These are phyloP conservation scores for Penstemon barbatus DNA, from an alignment of 257 asterid species.

Conservation along the genomic window DNA sequence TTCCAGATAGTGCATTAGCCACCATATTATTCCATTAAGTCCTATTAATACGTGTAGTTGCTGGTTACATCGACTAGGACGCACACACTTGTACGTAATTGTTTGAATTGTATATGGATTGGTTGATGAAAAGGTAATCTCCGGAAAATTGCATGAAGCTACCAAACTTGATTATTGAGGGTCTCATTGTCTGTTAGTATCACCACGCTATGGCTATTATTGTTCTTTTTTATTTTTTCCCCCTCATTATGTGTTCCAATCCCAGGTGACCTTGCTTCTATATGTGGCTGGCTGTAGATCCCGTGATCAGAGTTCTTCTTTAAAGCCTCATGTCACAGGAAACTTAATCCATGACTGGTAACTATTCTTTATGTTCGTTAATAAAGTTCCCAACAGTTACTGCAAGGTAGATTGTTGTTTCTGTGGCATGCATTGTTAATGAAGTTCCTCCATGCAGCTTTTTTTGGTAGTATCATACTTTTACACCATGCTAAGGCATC, in stretches of 20 bases:
- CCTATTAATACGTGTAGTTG: background rate
- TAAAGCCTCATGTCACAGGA: conserved; percentile 79
- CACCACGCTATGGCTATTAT: conserved; percentile 15
- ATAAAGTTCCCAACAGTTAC: too few species aligned
- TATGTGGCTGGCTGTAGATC: conserved; percentile 71
- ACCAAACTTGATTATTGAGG: background rate
- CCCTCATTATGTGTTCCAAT: conserved; percentile 21
- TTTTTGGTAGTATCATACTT: too few species aligned
- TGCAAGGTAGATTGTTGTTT: too few species aligned
- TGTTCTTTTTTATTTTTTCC: conserved; percentile 5
- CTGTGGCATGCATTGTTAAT: too few species aligned
- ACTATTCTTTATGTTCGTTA: conserved; percentile 16
- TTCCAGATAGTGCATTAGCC: conserved; percentile 17
- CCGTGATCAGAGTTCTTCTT: conserved; percentile 65
- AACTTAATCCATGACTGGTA: conserved; percentile 90
- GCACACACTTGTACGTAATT: background rate
- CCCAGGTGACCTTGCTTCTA: conserved; percentile 70
- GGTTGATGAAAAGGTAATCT: background rate
- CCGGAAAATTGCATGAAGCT: background rate
- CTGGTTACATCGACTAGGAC: background rate
- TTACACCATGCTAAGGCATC: too few species aligned
- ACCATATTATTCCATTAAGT: conserved; percentile 15
- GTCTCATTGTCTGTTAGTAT: conserved; percentile 20
- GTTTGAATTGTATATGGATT: background rate
- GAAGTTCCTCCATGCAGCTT: too few species aligned